Conservation (phyloP, 257 asterid genomes). For the Osmanthus fragrans region DNA sequence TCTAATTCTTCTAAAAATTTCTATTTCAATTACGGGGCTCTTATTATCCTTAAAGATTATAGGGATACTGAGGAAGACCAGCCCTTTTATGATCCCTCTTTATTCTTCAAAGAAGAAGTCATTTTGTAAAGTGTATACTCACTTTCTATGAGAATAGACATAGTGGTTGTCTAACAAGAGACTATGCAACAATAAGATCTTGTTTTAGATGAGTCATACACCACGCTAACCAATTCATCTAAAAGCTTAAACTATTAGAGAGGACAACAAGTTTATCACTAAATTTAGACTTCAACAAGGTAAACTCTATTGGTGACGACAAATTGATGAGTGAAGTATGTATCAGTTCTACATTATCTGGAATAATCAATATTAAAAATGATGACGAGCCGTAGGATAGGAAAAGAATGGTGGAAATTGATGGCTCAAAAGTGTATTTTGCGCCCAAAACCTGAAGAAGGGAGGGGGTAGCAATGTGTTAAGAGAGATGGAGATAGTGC, state of each 20-base stretch:
- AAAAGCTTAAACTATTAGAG: not conserved
- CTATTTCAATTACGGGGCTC: no score
- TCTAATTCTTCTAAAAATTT: no score
- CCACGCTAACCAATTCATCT: not conserved
- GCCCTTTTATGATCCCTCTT: no score
- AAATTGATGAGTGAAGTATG: not conserved
- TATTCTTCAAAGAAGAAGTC: no score
- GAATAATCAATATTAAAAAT: not conserved
- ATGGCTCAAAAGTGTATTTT: not conserved
- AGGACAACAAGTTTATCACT: not conserved
- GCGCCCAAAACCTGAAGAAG: not conserved
- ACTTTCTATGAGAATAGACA: no score
- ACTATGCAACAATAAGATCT: no score
- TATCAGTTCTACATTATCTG: not conserved
- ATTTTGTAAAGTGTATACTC: no score
- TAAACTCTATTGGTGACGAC: not conserved
- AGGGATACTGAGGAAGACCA: no score
- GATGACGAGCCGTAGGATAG: not conserved
- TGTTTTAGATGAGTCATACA: no score
- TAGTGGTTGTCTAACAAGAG: no score
- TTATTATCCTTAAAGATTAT: no score
- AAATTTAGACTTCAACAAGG: not conserved
- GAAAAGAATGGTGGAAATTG: not conserved
- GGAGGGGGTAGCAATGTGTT: not conserved
- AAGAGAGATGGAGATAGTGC: not conserved